Evolutionary conservation across 768 basidiomycete species (phyloP).

Genomic region (Pleurotus platypus): DNA sequence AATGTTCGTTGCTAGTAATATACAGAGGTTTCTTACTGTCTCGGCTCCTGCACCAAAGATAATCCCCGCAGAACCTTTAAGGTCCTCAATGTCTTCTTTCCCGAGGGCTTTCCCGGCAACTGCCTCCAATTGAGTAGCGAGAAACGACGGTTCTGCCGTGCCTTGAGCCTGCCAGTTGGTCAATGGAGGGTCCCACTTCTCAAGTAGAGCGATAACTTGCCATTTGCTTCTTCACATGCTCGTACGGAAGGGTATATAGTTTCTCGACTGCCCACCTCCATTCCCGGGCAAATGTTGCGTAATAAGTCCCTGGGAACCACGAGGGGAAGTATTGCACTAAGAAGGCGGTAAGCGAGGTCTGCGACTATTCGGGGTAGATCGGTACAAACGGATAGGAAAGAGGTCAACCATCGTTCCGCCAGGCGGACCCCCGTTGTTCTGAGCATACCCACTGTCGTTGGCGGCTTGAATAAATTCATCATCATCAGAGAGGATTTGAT

Average conservation of each 20-base stretch:
- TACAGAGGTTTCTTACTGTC: constrained; percentile 23
- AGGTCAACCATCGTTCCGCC: constrained; percentile 48
- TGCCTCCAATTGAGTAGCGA: constrained; percentile 38
- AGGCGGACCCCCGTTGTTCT: constrained; percentile 40
- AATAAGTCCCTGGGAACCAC: constrained; percentile 6
- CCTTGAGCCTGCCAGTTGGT: constrained; percentile 31
- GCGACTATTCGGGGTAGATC: constrained; percentile 7
- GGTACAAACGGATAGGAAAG: constrained; percentile 37
- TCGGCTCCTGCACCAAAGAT: constrained; percentile 45
- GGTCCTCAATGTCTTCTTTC: constrained; percentile 45
- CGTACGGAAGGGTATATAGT: background rate
- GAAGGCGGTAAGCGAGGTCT: background rate
- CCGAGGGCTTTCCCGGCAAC: constrained; percentile 30
- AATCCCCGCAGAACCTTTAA: constrained; percentile 52
- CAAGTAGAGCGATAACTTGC: background rate
- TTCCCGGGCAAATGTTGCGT: background rate
- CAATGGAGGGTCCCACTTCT: background rate
- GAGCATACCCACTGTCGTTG: constrained; percentile 41
- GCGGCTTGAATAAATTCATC: constrained; percentile 39
- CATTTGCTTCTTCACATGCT: constrained; percentile 1
- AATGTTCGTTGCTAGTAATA: background rate
- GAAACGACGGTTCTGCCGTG: constrained; percentile 39
- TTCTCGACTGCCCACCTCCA: constrained; percentile 3
- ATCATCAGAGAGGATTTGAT: constrained; percentile 37
- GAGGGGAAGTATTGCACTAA: constrained; percentile 4